phyloP scores from a whole-genome alignment of 768 basidiomycete species.

The Boletus coccyginus region DNA sequence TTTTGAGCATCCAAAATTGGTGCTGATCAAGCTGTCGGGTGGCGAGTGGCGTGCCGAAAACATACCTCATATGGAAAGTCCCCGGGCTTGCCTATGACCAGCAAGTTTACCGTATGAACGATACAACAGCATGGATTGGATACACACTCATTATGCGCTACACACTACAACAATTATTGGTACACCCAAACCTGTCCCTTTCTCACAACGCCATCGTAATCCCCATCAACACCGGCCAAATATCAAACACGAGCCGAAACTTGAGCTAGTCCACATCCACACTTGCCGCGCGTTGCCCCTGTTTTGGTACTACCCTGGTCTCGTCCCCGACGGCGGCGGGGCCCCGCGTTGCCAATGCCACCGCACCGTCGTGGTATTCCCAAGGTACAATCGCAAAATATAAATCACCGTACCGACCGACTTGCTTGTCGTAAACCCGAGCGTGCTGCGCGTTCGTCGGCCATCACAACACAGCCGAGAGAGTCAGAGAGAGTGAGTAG shows the following conservation, averaged over 20 bases:
- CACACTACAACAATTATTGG: neutral
- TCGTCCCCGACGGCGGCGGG: conserved; percentile 10
- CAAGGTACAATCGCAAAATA: conserved; percentile 42
- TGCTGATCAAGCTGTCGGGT: neutral
- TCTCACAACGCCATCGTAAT: conserved; percentile 50
- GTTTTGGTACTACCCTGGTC: neutral
- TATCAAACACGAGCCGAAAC: conserved; percentile 48
- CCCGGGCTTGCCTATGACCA: neutral
- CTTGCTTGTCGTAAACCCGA: conserved; percentile 33
- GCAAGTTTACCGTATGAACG: too few relatives aligned
- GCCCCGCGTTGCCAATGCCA: conserved; percentile 5
- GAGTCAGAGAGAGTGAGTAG: neutral
- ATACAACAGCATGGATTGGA: too few relatives aligned
- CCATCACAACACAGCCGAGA: neutral
- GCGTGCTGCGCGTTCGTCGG: conserved; percentile 15
- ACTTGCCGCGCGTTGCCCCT: conserved; percentile 12
- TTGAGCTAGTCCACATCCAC: conserved; percentile 37
- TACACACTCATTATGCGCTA: neutral
- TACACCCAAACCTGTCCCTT: neutral
- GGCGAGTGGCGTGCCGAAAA: conserved; percentile 3
- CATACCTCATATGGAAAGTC: conserved; percentile 7
- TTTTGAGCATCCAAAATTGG: conserved; percentile 6
- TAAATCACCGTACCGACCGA: conserved; percentile 36
- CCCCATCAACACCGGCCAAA: conserved; percentile 57
- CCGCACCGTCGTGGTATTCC: conserved; percentile 10